Percentiles rank a stretch among this genome's conserved stretches.
These are phyloP conservation scores for Elaeagnus macrophylla DNA, from an alignment of 306 rosid genomes.

Conservation along the genomic window DNA sequence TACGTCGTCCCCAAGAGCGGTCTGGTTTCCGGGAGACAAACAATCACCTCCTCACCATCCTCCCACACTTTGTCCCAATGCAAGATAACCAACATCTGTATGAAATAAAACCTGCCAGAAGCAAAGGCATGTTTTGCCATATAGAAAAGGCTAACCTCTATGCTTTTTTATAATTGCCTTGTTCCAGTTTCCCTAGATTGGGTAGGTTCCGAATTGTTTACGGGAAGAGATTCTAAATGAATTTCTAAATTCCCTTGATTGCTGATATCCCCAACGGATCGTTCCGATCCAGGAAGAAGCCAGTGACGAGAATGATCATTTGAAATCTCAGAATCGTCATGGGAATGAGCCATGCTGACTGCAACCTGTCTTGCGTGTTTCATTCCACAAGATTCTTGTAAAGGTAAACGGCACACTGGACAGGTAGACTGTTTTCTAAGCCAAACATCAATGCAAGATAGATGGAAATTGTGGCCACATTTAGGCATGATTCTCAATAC, in stretches of 20 bases:
- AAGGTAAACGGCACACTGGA: slow-evolving; percentile 79
- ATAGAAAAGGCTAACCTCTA: slow-evolving; percentile 9
- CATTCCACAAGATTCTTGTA: slow-evolving; percentile 42
- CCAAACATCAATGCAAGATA: slow-evolving; percentile 86
- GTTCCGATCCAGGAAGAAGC: slow-evolving; percentile 27
- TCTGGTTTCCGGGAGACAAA: slow-evolving; percentile 9
- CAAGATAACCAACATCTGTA: neutral
- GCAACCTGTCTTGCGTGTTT: slow-evolving; percentile 47
- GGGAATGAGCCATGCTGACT: slow-evolving; percentile 35
- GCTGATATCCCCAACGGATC: slow-evolving; percentile 18
- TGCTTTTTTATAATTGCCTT: slow-evolving; percentile 24
- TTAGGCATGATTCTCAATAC: slow-evolving; percentile 76
- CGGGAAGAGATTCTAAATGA: slow-evolving; percentile 14
- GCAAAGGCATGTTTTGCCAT: slow-evolving; percentile 17
- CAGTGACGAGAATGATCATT: slow-evolving; percentile 34
- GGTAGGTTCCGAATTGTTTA: slow-evolving; percentile 19
- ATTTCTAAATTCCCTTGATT: slow-evolving; percentile 19
- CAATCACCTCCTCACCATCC: neutral
- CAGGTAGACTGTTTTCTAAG: slow-evolving; percentile 81
- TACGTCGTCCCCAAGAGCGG: neutral
- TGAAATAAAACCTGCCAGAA: neutral
- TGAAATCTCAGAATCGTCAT: slow-evolving; percentile 41
- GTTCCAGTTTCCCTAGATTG: slow-evolving; percentile 35
- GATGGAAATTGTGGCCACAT: slow-evolving; percentile 89
- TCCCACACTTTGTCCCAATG: neutral